A percentile compares a stretch with the other conserved stretches of the same genome.
Evolutionary conservation across 2,329 filamentous ascomycete species (phyloP).

Genomic region (Calycina marina): DNA sequence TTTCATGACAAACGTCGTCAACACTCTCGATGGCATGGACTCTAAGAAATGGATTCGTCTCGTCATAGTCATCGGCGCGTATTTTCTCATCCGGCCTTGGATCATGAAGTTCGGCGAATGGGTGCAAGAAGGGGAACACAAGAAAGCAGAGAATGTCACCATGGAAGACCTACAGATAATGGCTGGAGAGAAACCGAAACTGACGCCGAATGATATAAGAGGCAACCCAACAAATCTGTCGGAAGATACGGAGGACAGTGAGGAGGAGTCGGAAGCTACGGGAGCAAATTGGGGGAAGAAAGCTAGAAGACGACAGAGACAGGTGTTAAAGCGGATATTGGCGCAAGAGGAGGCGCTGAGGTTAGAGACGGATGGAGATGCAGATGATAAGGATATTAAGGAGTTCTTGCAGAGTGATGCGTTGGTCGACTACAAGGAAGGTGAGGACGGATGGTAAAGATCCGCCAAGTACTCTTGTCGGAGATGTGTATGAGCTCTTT

Average conservation of each 20-base stretch:
- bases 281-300: conserved; percentile 49
- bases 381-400: conserved; percentile 62
- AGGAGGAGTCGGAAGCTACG: conserved; percentile 26
- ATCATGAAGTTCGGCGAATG: conserved; percentile 52
- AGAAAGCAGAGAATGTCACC: conserved; percentile 31
- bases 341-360: conserved; percentile 42
- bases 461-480: too few relatives aligned
- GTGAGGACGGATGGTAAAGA: conserved; percentile 16
- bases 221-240: conserved; percentile 33
- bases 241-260: conserved; percentile 36
- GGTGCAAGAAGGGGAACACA: conserved; percentile 48
- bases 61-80: conserved; percentile 56
- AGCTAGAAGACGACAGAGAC: conserved; percentile 53
- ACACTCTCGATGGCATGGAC: conserved; percentile 35
- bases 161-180: conserved; percentile 21
- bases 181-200: conserved; percentile 28
- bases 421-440: conserved; percentile 35
- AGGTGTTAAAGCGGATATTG: conserved; percentile 49
- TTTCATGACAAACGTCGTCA: conserved; percentile 32
- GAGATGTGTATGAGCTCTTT: too few relatives aligned
- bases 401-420: conserved; percentile 34
- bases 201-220: conserved; percentile 51
- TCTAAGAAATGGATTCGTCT: conserved; percentile 50
- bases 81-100: conserved; percentile 60
- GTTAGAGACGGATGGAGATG: conserved; percentile 42